Base-by-base conservation (phyloP, 352 stramenopile species). In the Globisporangium acanthophoron region DNA sequence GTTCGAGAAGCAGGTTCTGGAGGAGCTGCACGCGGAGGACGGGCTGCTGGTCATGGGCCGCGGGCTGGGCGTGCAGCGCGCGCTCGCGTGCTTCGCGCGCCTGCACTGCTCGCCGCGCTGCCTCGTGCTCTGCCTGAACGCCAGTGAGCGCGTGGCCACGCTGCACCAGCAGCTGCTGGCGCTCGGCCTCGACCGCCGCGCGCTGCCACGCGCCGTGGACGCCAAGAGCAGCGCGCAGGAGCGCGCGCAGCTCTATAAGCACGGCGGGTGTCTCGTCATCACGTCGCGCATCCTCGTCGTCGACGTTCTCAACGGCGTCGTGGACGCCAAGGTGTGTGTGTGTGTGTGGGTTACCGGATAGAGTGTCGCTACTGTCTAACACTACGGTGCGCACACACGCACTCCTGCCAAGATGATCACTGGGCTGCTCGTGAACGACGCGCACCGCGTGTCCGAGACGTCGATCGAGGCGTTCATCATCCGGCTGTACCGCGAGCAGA, bases 391-490 rank as follows among this genome's bases (percentile, higher is more conserved):
- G 24, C 33, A 37, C 12, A 37, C 33, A 24, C 13, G 3, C 52
- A 6, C 54, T 45, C 5, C 35, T 21, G 21, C 3, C 3, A 71
- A 77, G 55, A 80, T 78, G 49, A 92, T 98, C 57, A 96, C 92
- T 41, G 96, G 95, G 0, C 71, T 99, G 54, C 63, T 99, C 33
- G 87, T 99, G 16, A 83, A 96, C 41, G 79, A 98, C 60, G 95
- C 93, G 0, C 96, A 99, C 57, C 78, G 89, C 35, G 90, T 98
- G 16, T 84, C 87, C 8, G 92, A 98, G 62, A 95, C 90, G 7
- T 98, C 92, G 9, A 97, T 96, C 13, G 95, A 99, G 60, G 96
- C 95, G 6, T 99, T 99, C 71, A 98, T 99, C 64, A 67, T 99
- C 27, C 74, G 96, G 20, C 82, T 99, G 35, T 98, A 96, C 72